Conservation (phyloP, 1,139 yeast genomes). For the Suhomyces yuchorum region DNA sequence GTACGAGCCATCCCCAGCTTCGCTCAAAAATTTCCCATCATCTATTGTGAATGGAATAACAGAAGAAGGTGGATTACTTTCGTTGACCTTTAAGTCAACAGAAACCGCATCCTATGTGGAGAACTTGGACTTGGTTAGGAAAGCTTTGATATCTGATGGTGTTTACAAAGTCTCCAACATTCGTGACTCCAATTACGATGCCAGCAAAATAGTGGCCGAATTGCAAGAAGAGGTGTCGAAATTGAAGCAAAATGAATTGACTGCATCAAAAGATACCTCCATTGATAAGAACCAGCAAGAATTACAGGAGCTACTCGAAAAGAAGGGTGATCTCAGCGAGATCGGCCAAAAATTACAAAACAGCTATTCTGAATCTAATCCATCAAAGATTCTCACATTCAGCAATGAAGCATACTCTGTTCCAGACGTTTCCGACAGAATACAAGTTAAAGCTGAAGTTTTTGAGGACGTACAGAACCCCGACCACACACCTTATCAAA, state of each 20-base stretch:
- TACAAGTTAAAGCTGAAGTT: conserved; percentile 19
- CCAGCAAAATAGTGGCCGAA: conserved; percentile 17
- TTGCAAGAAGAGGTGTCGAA: conserved; percentile 25
- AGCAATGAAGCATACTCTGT: conserved; percentile 16
- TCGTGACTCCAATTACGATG: conserved; percentile 24
- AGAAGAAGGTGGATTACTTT: conserved; percentile 46
- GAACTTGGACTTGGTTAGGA: conserved; percentile 35
- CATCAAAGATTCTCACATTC: conserved; percentile 20
- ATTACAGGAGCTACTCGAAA: conserved; percentile 23
- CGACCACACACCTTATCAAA: conserved; percentile 26
- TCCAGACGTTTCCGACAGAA: conserved; percentile 9
- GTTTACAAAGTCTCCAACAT: conserved; percentile 18
- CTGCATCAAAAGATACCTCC: not conserved
- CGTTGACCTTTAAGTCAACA: conserved; percentile 47
- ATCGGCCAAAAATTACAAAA: conserved; percentile 22
- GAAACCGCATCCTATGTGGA: conserved; percentile 43
- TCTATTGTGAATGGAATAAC: conserved; percentile 49
- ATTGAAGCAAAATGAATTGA: conserved; percentile 9
- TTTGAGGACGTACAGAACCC: conserved; percentile 31
- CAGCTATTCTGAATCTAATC: conserved; percentile 20
- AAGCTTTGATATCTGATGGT: conserved; percentile 10
- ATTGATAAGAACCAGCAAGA: conserved; percentile 13
- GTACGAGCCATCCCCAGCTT: conserved; percentile 37
- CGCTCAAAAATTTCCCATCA: conserved; percentile 40
- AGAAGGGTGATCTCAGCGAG: conserved; percentile 17